Conservation (phyloP, 176 grass and related monocot genomes). For the Oryza glaberrima region DNA sequence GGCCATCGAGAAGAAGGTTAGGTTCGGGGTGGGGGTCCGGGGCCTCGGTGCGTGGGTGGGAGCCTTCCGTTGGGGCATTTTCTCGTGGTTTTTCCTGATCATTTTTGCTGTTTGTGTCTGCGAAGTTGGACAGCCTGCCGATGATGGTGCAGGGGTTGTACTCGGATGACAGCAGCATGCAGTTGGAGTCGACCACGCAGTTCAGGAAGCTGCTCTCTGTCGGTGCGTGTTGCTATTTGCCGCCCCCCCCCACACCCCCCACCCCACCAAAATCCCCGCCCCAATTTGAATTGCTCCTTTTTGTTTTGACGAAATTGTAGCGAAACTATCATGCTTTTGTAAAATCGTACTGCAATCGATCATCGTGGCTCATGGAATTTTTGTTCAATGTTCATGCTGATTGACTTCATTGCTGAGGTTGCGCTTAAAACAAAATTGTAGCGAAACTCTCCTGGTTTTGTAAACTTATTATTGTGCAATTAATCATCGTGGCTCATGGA, state of each 20-base stretch:
- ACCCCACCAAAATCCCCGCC: too few relatives aligned
- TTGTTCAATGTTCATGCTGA: background rate
- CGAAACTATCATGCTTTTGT: background rate
- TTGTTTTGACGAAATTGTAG: constrained; percentile 6
- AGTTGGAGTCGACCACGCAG: constrained; percentile 51
- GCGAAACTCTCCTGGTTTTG: background rate
- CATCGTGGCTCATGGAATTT: background rate
- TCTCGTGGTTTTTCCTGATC: background rate
- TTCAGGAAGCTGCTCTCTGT: constrained; percentile 61
- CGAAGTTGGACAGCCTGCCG: constrained; percentile 48
- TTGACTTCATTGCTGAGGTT: background rate
- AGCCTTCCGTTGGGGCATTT: background rate
- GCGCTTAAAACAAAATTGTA: background rate
- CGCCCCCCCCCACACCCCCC: too few relatives aligned
- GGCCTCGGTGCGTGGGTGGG: background rate
- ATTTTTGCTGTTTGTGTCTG: background rate
- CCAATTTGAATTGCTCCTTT: background rate
- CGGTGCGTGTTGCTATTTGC: constrained; percentile 22
- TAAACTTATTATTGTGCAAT: background rate
- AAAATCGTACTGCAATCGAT: background rate
- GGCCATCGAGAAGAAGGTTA: constrained; percentile 43
- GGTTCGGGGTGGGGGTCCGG: background rate
- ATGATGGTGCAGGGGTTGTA: constrained; percentile 43
- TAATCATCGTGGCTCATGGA: background rate
- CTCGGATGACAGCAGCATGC: constrained; percentile 52